Evolutionary conservation across 306 rosid species (phyloP), one percentile per base, ranked within the genome.

Genomic region (Ceratonia siliqua): DNA sequence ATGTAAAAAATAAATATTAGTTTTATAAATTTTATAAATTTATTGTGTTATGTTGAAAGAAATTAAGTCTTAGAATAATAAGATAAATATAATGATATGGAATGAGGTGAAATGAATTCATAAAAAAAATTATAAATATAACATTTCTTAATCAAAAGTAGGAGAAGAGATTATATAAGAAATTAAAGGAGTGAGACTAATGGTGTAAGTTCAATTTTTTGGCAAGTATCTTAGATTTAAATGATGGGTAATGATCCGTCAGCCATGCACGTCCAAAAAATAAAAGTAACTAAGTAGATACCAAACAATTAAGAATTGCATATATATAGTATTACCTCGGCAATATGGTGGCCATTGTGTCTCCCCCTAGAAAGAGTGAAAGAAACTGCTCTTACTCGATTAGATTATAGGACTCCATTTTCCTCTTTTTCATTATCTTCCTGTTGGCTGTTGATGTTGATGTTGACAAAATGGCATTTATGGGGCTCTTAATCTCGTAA

Each of bases 261-360:
- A 52, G 0, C 22, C 18, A 9, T 20, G 52, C 35, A 46, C 24
- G 35, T 77, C 36, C 68, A 32, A 68, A 43, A 39, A 48, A 35
- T 25, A 22, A 17, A 58, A 35, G n/a, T n/a, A n/a, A 61, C 62
- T 70, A 77, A 68, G 56, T 36, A 46, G 42, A 58, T 4, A 67
- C 57, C 42, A 61, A 49, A 78, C 15, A 28, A 35, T 20, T 13
- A 20, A 24, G 4, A 54, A 28, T 54, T 55, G 68, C 24, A 8
- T 14, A 30, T 53, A 6, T 32, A 2, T 52, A 36, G 53, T 24
- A 63, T 39, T 39, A 30, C 43, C 78, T 9, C 52, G n/a, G 18
- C 59, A 22, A 54, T 20, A 22, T 50, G 73, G 42, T 38, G 38
- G 18, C 6, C 36, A 33, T 30, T 35, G 42, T 53, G 73, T 52